Base-by-base conservation (phyloP, 1,139 yeast genomes). In the Eremothecium gossypii region DNA sequence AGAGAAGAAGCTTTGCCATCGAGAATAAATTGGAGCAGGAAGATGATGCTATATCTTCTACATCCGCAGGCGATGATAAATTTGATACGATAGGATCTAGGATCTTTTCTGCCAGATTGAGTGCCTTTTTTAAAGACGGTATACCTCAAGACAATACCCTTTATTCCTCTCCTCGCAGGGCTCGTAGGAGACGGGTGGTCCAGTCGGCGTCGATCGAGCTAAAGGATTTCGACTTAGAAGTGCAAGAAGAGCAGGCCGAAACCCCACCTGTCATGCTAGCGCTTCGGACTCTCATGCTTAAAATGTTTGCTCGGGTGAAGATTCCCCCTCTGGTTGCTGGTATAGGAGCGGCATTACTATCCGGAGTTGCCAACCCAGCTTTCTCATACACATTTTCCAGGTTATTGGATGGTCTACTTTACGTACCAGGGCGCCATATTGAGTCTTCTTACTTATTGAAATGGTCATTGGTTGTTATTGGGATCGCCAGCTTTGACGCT, bases 361-460 rank as follows among this genome's bases (percentile, higher is more conserved):
- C 79, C 47, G 91, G 95, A 8, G 71, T 71, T 0, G 62, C 75
- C 1, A 79, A 77, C 46, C 97, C 98, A 0, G 62, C 83, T 0
- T 86, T 91, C 50, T 83, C 96, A 0, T 87, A 63, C 54, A 74
- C 83, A 33, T 78, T 89, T 49, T 76, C 97, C 0, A 76, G 77
- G 48, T 64, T 89, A 6, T 64, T 89, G 20, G 58, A 71, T 20
- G 79, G 76, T 20, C 70, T 81, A 57, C 69, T 80, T 7, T 71
- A 74, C 26, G 39, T 48, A 31, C 43, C 48, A 3, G 46, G 53
- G 32, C 61, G 63, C 3, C 59, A 70, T 2, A 66, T 73, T 0
- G 65, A 65, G 3, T 39, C 50, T 7, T 29, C 42, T 1, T 68
- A 68, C 28, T 57, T 79, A 31, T 40, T 74, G 1, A 67, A 69